Evolutionary conservation across 352 stramenopile species (phyloP), one percentile per base, ranked within the genome.

Genomic region (Albugo candida): DNA sequence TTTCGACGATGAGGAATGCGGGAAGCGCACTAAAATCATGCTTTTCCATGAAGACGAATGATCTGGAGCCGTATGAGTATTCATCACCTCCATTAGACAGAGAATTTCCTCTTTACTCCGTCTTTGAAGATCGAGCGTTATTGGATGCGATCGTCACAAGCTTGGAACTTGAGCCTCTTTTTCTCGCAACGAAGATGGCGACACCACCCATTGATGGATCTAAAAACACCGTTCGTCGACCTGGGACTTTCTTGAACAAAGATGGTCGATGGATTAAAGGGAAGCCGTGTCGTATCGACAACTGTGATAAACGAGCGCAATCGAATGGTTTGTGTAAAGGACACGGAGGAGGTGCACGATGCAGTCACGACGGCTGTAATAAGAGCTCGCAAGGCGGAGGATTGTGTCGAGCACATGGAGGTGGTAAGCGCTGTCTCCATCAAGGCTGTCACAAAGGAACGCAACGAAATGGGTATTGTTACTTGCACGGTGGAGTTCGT

Each of bases 201-300:
- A 31, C 24, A 31, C 3, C 24, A 8, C 24, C 24, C 24, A 31
- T 31, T 8, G 24, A 31, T 10, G 24, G 24, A 3, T 8, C 8
- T 8, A 31, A 31, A 31, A 31, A 3, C 24, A 31, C 24, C 42
- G 55, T 73, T 11, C 71, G 74, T 49, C 81, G 82, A 45, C 71
- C 74, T 2, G 74, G 74, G 21, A 87, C 74, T n/a, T 87, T 87
- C 57, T 59, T 87, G 11, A 87, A 87, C 59, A 87, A 87, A 65
- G 74, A 87, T 52, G 74, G 74, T n/a, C 74, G 74, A 1, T 87
- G 74, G 74, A 86, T 86, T 61, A 86, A 86, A 60, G 74, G 74
- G 59, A 87, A 87, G 55, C 71, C 70, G 10, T 87, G 74, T 55
- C 68, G 66, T 44, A 73, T 78, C 54, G 61, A 72, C 50, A 60